A percentile compares a stretch with the other conserved stretches of the same genome.
These are phyloP conservation scores for Umbelopsis isabellina DNA, from an alignment of 192 early-diverging fungal species.

Conservation along the genomic window DNA sequence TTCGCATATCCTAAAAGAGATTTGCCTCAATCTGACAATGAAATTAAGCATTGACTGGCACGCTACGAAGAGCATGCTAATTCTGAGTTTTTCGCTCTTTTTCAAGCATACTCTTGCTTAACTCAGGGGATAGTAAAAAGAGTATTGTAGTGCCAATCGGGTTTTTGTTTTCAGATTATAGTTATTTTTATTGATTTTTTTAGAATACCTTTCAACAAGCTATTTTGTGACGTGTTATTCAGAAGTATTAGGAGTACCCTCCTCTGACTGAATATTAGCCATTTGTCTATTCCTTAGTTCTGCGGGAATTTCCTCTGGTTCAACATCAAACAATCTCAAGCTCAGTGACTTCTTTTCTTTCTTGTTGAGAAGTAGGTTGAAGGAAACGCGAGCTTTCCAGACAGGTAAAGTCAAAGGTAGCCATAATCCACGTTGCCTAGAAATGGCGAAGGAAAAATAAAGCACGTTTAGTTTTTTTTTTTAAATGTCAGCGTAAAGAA, in stretches of 20 bases:
- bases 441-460: constrained; percentile 1
- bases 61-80: too few species aligned
- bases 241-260: too few species aligned
- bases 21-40: constrained; percentile 5
- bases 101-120: not conserved
- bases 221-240: too few species aligned
- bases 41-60: not conserved
- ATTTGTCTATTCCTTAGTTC: constrained; percentile 31
- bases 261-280: constrained; percentile 7
- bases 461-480: not conserved
- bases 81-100: too few species aligned
- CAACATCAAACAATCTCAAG: constrained; percentile 33
- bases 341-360: constrained; percentile 59
- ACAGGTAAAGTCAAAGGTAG: constrained; percentile 62
- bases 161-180: not conserved
- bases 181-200: not conserved
- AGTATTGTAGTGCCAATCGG: constrained; percentile 12
- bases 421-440: constrained; percentile 36
- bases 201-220: not conserved
- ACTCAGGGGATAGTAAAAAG: not conserved
- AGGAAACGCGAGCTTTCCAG: constrained; percentile 73
- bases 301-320: constrained; percentile 35
- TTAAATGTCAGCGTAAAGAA: constrained; percentile 21
- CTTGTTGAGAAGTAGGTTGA: constrained; percentile 77
- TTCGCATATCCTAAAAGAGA: not conserved